phyloP scores from a whole-genome alignment of 257 asterid species.

The Cordia subcordata region DNA sequence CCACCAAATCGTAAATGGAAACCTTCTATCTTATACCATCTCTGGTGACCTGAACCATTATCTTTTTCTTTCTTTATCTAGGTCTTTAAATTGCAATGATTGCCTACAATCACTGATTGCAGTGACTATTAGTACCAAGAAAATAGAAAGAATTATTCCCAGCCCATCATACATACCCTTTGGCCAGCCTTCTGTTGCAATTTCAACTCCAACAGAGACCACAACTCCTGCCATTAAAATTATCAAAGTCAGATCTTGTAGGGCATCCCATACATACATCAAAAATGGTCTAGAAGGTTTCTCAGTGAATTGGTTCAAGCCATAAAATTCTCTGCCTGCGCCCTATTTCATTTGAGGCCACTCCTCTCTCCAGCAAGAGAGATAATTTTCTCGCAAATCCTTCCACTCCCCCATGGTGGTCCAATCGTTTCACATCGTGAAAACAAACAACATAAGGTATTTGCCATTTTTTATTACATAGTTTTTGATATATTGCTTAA shows the following conservation, averaged over 20 bases:
- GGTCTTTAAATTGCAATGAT: constrained; percentile 73
- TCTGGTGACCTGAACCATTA: constrained; percentile 52
- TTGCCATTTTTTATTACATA: too few relatives aligned
- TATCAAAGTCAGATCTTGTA: constrained; percentile 66
- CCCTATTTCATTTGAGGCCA: constrained; percentile 36
- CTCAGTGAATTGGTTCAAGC: constrained; percentile 52
- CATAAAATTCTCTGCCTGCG: constrained; percentile 41
- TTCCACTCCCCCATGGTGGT: constrained; percentile 50
- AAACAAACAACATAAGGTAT: constrained; percentile 53
- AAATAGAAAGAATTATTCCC: constrained; percentile 56
- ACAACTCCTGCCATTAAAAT: constrained; percentile 69
- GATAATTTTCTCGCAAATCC: constrained; percentile 49
- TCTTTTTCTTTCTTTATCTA: constrained; percentile 62
- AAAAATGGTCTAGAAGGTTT: constrained; percentile 61
- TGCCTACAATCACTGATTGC: constrained; percentile 74
- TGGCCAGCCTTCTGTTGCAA: constrained; percentile 85
- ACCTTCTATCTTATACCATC: constrained; percentile 45
- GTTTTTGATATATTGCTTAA: too few relatives aligned
- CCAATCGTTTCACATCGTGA: constrained; percentile 46
- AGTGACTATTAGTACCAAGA: constrained; percentile 67
- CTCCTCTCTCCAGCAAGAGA: constrained; percentile 48
- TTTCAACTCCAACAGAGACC: constrained; percentile 60
- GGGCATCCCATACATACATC: constrained; percentile 75
- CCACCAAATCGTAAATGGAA: constrained; percentile 58
- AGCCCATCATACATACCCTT: constrained; percentile 71